Evolutionary conservation across 208 protist species (phyloP).

Genomic region (Trypanosomatidae sp.): DNA sequence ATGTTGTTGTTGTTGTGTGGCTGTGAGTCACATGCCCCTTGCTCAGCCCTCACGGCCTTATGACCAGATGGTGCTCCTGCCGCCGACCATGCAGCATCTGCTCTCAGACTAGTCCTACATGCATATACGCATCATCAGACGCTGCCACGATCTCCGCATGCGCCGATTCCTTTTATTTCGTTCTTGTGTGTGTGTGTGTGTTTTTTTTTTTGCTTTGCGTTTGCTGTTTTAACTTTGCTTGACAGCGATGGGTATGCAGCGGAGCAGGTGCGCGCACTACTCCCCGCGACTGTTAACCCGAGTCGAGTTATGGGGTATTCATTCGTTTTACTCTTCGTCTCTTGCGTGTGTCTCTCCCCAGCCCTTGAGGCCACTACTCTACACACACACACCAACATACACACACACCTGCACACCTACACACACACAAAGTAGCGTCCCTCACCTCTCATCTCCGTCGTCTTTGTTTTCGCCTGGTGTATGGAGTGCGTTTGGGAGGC

Average conservation of each 20-base stretch:
- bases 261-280: constrained; percentile 1
- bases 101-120: background rate
- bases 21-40: background rate
- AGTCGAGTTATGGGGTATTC: background rate
- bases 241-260: background rate
- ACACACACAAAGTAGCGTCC: background rate
- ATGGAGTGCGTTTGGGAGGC: background rate
- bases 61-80: background rate
- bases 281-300: background rate
- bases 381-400: background rate
- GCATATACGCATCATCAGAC: background rate
- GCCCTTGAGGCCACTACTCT: background rate
- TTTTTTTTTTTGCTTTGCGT: background rate
- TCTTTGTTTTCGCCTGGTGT: background rate
- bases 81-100: background rate
- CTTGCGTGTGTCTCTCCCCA: background rate
- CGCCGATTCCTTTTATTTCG: background rate
- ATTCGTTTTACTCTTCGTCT: background rate
- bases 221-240: background rate
- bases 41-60: background rate
- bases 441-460: background rate
- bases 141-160: background rate
- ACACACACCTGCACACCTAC: background rate
- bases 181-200: background rate
- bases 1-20: background rate